These are phyloP conservation scores for Colletotrichum sp. DNA, from an alignment of 2,329 filamentous ascomycete species.

Conservation along the genomic window DNA sequence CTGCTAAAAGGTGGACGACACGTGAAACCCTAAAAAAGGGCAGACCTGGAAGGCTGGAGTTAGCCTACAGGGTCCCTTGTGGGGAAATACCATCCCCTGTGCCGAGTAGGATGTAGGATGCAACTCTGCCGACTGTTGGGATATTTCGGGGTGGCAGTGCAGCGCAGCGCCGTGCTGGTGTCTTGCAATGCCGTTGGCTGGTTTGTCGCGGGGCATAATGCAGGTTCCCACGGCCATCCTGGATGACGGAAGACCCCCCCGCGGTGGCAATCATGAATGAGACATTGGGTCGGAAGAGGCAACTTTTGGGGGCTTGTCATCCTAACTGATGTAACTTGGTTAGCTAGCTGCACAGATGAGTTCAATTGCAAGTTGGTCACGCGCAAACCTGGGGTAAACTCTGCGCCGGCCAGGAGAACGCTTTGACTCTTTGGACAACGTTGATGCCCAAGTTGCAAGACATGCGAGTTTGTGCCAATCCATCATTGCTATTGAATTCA, in stretches of 20 bases:
- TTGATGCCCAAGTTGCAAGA: not conserved
- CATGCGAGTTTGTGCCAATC: not conserved
- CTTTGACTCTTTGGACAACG: not conserved
- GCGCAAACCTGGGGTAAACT: not conserved
- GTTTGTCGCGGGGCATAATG: not conserved
- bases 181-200: not conserved
- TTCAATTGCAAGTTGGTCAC: not conserved
- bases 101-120: not conserved
- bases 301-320: not conserved
- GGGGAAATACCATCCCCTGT: conserved; percentile 5
- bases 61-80: not conserved
- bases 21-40: not conserved
- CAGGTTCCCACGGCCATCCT: not conserved
- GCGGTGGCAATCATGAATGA: not conserved
- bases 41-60: not conserved
- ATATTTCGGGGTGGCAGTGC: not conserved
- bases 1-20: not conserved
- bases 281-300: not conserved
- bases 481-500: not conserved
- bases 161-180: not conserved
- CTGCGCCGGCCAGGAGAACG: not conserved
- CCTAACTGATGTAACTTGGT: not conserved
- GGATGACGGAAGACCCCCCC: not conserved
- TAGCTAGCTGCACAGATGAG: not conserved
- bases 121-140: not conserved